Evolutionary conservation across 2,329 filamentous ascomycete species (phyloP), one percentile per base, ranked within the genome.

Genomic region (Teratosphaeriaceae sp.): DNA sequence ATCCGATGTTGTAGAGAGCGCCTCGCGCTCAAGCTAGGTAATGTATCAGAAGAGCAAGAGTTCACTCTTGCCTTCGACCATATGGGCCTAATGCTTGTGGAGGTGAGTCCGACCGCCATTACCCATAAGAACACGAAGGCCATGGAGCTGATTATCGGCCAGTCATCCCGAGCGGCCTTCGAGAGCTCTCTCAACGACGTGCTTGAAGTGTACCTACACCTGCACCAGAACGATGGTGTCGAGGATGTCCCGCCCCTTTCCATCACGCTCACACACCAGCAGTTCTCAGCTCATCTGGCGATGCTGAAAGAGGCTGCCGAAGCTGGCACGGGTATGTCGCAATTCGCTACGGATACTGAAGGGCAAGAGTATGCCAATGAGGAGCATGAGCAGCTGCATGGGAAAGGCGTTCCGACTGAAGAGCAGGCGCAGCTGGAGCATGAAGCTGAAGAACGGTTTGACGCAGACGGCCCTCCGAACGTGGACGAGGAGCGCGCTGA

Each of bases 161-260:
- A 79, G 74, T 70, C 73, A 55, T 76, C 72, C 33, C 58, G 62
- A 29, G 62, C 72, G 55, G 60, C 70, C 37, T 64, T 67, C 51
- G 64, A 70, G 53, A 62, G 75, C 48, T 73, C 73, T 37, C 65
- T 84, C 40, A 65, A 71, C 36, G 70, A 80, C 44, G 66, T 85
- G 34, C 62, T 84, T 45, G 70, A 77, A 40, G 59, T 82, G 35
- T 82, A 81, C 54, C 61, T 80, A 45, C 67, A 70, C 13, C 64
- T 85, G 35, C 71, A 75, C 50, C 68, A 68, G 23, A 80, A 84
- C 54, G 80, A 83, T 56, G 76, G 71, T 19, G 60, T 68, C 30
- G 64, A 69, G 18, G 70, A 73, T 2, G 70, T 75, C 23, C 73
- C 78, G 13, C 67, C 83, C n/a, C 77, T 79, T 52, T 54, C 51